These are phyloP conservation scores for Solanum infundibuliforme DNA, from an alignment of 257 asterid species.

Conservation along the genomic window DNA sequence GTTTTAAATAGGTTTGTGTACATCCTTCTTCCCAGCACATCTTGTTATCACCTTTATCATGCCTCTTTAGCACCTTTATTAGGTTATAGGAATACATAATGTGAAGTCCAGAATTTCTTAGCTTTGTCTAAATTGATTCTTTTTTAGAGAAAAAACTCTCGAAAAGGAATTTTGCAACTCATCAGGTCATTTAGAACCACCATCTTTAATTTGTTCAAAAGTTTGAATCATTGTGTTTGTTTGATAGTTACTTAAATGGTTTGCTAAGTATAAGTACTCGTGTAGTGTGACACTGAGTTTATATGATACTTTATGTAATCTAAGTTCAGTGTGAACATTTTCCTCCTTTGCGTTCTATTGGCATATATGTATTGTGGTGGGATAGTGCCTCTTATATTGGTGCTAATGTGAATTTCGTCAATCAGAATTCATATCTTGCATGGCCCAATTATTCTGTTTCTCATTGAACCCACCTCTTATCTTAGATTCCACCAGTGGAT, in stretches of 20 bases:
- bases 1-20: neutral
- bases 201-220: no score
- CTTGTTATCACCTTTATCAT: neutral
- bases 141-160: no score
- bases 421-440: no score
- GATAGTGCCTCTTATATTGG: neutral
- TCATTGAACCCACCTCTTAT: no score
- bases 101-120: neutral
- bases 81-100: neutral
- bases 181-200: no score
- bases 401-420: neutral
- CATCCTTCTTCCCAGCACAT: neutral
- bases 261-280: neutral
- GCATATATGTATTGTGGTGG: neutral
- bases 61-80: neutral
- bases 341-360: neutral
- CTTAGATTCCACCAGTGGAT: no score
- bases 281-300: neutral
- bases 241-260: neutral
- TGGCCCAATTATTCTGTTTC: no score
- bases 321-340: neutral
- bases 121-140: neutral
- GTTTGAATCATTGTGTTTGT: neutral
- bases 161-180: no score
- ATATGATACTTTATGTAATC: neutral